Base-by-base conservation (phyloP, 1,139 yeast genomes). In the Yamadazyma friedrichii region DNA sequence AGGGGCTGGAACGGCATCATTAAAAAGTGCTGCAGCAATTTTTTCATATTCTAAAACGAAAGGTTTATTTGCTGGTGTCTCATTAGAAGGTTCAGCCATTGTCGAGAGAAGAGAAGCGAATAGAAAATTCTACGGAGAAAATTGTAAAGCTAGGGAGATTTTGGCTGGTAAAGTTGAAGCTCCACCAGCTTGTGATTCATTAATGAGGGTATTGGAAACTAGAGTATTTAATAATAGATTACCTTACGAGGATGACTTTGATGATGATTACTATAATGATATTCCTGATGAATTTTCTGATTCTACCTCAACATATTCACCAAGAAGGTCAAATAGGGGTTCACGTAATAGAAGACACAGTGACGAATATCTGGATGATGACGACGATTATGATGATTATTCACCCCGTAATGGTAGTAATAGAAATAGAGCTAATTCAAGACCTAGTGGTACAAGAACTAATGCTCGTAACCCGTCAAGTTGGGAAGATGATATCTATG, bases 41-140 rank as follows among this genome's bases (percentile, higher is more conserved):
- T 93, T 91, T 60, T 73, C 97, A 1, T 93, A 93, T 64, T 88
- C 98, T 12, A 93, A 93, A 64, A 91, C 97, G 2, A 93, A 94
- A 62, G 98, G 98, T 46, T 74, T 93, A 42, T 93, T 88, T 68
- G 98, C 98, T 1, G 98, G 98, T 55, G 94, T 93, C 25, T 91
- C 98, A 1, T 77, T 93, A 40, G 98, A 93, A 67, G 98, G 98
- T 37, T 88, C 97, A 3, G 96, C 94, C 24, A 80, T 93, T 44
- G 76, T 93, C 13, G 98, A 93, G 66, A 84, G 98, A 68, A 79
- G 98, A 65, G 98, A 93, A 54, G 97, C 98, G 27, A 93, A 93
- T 64, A 76, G 96, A 58, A 89, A 89, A 65, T 91, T 93, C 59
- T 93, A 93, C 60, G 98, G 98, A 32, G 76, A 73, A 53, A 81